Evolutionary conservation across 2,329 filamentous ascomycete species (phyloP).

Genomic region (Graphilbum ipis-grandicollis): DNA sequence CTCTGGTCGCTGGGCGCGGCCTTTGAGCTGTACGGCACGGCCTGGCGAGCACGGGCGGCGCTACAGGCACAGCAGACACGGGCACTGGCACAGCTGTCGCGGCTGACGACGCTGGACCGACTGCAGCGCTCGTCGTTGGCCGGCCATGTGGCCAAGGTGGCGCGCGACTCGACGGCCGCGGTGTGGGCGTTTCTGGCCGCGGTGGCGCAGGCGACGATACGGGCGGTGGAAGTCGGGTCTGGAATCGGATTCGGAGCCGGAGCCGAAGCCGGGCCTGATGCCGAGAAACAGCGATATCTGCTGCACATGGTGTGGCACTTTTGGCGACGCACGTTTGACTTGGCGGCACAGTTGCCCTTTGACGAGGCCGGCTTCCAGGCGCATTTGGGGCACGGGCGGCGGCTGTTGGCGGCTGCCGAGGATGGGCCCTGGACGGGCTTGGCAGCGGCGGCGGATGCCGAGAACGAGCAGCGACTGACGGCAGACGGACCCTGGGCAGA

Average conservation of each 20-base stretch:
- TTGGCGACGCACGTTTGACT: conserved; percentile 33
- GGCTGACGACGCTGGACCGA: conserved; percentile 37
- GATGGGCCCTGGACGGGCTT: no score
- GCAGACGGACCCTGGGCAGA: no score
- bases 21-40: conserved; percentile 30
- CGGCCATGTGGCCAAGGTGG: conserved; percentile 34
- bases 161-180: conserved; percentile 42
- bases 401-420: conserved; percentile 22
- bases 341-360: conserved; percentile 28
- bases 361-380: conserved; percentile 49
- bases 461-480: no score
- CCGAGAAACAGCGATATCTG: conserved; percentile 2
- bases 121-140: conserved; percentile 42
- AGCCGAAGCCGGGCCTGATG: not conserved
- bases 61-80: conserved; percentile 24
- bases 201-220: conserved; percentile 19
- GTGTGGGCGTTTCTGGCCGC: conserved; percentile 32
- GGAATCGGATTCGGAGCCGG: conserved; percentile 12
- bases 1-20: conserved; percentile 31
- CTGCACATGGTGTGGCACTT: conserved; percentile 29
- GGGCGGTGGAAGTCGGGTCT: conserved; percentile 7
- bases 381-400: conserved; percentile 34
- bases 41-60: conserved; percentile 22
- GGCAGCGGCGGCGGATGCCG: no score
- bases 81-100: conserved; percentile 21